phyloP scores from a whole-genome alignment of 371 early-diverging fungal species.

The Parasitella parasitica region DNA sequence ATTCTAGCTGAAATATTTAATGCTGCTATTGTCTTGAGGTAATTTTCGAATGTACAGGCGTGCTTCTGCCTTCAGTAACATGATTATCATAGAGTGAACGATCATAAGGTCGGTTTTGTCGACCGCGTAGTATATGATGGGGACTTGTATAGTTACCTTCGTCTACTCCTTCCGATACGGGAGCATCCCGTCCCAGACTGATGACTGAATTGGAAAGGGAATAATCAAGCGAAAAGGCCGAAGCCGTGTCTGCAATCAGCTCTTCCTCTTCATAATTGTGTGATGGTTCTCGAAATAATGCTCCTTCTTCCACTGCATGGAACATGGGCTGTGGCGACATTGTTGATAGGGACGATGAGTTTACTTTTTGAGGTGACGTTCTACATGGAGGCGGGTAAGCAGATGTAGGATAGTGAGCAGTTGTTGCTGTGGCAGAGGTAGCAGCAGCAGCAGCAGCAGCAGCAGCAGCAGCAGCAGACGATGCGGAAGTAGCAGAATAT shows the following conservation, averaged over 20 bases:
- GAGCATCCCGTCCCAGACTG: conserved; percentile 12
- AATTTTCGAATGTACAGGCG: conserved; percentile 28
- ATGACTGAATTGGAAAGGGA: conserved; percentile 20
- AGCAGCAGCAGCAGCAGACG: not conserved
- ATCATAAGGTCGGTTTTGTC: not conserved
- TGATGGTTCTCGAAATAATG: not conserved
- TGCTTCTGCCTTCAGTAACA: conserved; percentile 17
- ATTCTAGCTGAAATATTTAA: not conserved
- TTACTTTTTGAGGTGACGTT: not conserved
- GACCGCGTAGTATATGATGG: conserved; percentile 1
- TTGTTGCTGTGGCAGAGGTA: not conserved
- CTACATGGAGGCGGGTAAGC: not conserved
- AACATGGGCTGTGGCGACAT: not conserved
- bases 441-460: not conserved
- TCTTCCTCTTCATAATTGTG: not conserved
- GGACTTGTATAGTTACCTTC: not conserved
- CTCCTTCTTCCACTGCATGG: not conserved
- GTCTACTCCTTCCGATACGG: not conserved
- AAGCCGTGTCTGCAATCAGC: not conserved
- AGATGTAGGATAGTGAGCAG: not conserved
- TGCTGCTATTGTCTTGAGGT: not conserved
- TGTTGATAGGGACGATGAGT: not conserved
- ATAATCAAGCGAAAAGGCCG: not conserved
- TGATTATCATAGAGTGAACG: not conserved
- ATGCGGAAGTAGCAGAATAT: conserved; percentile 1